Base-by-base conservation (phyloP, 108 stramenopile species). In the Cyclotella sp. region DNA sequence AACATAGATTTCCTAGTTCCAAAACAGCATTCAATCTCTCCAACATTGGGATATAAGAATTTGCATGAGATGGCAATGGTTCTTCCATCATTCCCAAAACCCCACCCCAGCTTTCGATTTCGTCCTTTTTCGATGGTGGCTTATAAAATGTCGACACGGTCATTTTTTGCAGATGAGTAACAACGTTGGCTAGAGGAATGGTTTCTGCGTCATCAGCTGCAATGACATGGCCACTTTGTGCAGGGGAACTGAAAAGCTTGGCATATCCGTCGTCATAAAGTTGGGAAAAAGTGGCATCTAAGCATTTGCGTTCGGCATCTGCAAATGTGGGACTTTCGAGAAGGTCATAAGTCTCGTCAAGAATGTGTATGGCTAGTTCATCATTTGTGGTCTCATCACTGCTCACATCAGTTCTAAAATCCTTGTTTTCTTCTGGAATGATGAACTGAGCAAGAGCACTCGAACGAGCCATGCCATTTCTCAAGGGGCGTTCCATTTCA, bases 311-410 rank as follows among this genome's bases (percentile, higher is more conserved):
- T 52, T 84, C 79, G 2, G 86, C 82, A 47, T 70, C 42, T 46
- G 75, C 79, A 66, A 84, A 81, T 10, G 61, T 60, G 28, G 86
- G 86, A 72, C 81, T 83, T 65, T 86, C 86, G 47, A 86, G 21
- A 16, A 84, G 46, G 53, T 86, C 86, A 45, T 72, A 84, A 12
- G 86, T 86, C 62, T 86, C 86, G 54, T 86, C 86, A 11, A 86
- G 58, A 41, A 86, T 84, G 26, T 68, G 77, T 39, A 39, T 72
- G 0, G 85, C 82, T n/a, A 82, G 62, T 3, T 78, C 84, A 45
- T 83, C 85, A 41, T 34, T 28, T 18, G 65, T 52, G 58, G 64
- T 47, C 24, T 55, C 41, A 58, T 40, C 22, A 43, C 15, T 41
- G 39, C 47, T 43, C 46, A 16, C 52, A 46, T 41, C 40, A 24